phyloP scores from a whole-genome alignment of 257 asterid genomes.

The Capsicum baccatum region DNA sequence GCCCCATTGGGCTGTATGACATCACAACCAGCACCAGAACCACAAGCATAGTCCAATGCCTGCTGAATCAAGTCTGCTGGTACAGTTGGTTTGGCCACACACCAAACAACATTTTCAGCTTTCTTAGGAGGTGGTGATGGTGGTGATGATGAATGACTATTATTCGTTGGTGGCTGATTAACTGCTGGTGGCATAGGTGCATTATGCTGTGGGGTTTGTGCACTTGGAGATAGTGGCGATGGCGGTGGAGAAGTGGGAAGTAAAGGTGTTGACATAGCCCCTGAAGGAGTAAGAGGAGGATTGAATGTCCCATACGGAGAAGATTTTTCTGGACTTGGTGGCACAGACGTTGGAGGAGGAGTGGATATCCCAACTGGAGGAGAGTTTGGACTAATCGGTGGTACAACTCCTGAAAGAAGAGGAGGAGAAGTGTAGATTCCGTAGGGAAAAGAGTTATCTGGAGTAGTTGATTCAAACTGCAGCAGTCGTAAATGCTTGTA shows the following conservation, averaged over 20 bases:
- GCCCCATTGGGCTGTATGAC: constrained; percentile 33
- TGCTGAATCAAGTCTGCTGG: constrained; percentile 34
- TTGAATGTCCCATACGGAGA: neutral
- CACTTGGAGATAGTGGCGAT: neutral
- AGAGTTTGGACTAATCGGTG: constrained; percentile 15
- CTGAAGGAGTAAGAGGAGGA: constrained; percentile 13
- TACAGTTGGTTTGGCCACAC: constrained; percentile 33
- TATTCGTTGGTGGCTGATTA: constrained; percentile 7
- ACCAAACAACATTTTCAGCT: constrained; percentile 33
- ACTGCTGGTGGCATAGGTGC: constrained; percentile 26
- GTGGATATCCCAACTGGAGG: constrained; percentile 1
- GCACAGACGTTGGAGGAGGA: neutral
- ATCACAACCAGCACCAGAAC: constrained; percentile 44
- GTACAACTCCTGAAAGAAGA: constrained; percentile 10
- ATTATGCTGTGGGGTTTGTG: constrained; percentile 25
- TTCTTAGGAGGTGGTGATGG: constrained; percentile 22
- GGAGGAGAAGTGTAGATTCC: constrained; percentile 12
- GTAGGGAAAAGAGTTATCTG: constrained; percentile 19
- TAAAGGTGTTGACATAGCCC: constrained; percentile 15
- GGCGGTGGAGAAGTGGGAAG: constrained; percentile 9
- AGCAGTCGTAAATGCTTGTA: constrained; percentile 8
- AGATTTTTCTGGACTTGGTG: neutral
- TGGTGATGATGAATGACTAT: neutral
- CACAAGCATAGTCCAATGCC: constrained; percentile 44
- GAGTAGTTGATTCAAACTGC: constrained; percentile 27